Conservation (phyloP, 768 basidiomycete species). For the Serendipita sp. region DNA sequence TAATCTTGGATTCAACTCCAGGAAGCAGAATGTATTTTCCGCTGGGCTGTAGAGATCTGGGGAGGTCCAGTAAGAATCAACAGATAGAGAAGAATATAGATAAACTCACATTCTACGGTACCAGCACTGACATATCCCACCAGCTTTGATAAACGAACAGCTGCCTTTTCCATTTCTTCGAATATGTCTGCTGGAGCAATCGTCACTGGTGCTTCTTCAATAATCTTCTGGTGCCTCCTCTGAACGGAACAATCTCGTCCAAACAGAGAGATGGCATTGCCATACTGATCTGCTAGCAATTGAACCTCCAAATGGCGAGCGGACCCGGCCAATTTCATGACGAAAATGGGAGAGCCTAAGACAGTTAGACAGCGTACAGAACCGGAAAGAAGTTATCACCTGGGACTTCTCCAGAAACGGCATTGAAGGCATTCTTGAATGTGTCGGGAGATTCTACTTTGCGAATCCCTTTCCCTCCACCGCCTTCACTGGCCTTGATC, state of each 20-base stretch:
- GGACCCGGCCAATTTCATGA: constrained; percentile 98
- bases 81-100: constrained; percentile 8
- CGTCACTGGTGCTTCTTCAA: constrained; percentile 97
- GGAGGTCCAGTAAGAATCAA: constrained; percentile 8
- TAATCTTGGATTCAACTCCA: constrained; percentile 97
- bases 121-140: constrained; percentile 99
- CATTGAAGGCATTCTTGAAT: constrained; percentile 89
- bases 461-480: constrained; percentile 97
- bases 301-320: constrained; percentile 98
- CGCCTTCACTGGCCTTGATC: constrained; percentile 99
- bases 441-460: constrained; percentile 76
- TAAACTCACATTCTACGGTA: constrained; percentile 78
- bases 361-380: constrained; percentile 15
- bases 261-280: constrained; percentile 96
- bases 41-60: constrained; percentile 86
- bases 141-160: constrained; percentile 96
- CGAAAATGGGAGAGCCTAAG: constrained; percentile 88
- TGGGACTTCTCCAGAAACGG: constrained; percentile 91
- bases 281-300: constrained; percentile 96
- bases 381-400: constrained; percentile 33
- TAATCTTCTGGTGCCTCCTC: constrained; percentile 98
- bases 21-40: constrained; percentile 91
- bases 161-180: constrained; percentile 96
- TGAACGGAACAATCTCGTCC: constrained; percentile 99
- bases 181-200: constrained; percentile 87